These are phyloP conservation scores for Sclerotinia minor DNA, from an alignment of 2,329 filamentous ascomycete genomes.

Conservation along the genomic window DNA sequence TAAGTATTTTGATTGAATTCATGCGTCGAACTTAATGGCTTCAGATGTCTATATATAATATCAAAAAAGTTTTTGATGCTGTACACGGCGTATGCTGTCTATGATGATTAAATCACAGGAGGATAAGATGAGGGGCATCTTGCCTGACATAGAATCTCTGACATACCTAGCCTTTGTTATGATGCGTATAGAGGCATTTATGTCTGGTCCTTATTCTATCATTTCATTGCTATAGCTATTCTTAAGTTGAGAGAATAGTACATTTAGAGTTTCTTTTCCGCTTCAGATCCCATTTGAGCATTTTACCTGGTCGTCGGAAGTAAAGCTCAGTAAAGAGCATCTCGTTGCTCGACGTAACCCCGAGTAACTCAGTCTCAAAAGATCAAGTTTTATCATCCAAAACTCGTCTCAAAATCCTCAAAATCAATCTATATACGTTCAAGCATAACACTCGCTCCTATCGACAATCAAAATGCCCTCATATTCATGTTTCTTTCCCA, in stretches of 20 bases:
- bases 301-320: background rate
- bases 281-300: background rate
- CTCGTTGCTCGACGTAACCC: background rate
- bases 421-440: no score
- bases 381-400: background rate
- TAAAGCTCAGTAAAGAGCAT: background rate
- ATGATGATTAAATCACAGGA: background rate
- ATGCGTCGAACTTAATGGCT: background rate
- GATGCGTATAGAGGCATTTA: background rate
- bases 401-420: no score
- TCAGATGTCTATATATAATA: background rate
- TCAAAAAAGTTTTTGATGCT: background rate
- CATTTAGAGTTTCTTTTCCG: background rate
- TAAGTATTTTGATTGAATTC: background rate
- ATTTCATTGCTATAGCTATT: no score
- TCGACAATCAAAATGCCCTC: background rate
- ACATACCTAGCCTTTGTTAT: background rate
- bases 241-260: background rate
- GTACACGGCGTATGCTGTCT: constrained; percentile 1
- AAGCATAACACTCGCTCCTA: no score
- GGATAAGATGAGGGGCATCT: background rate
- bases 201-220: background rate
- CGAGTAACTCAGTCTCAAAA: background rate
- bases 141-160: background rate
- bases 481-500: background rate